A percentile compares a stretch with the other conserved stretches of the same genome.
These are phyloP conservation scores for Noccaea bulbosa DNA, from an alignment of 345 rosid genomes.

Conservation along the genomic window DNA sequence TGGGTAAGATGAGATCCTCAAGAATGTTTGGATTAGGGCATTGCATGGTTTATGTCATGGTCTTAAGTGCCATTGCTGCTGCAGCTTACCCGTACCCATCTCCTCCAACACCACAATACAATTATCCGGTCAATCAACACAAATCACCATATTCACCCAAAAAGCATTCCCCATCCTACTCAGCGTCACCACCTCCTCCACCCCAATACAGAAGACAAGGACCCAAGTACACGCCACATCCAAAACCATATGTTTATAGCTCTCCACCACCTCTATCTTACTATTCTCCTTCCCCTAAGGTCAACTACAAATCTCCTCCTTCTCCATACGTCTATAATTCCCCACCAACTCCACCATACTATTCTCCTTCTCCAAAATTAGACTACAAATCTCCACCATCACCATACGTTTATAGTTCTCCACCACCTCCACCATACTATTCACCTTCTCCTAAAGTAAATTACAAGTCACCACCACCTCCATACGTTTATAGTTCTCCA, in stretches of 20 bases:
- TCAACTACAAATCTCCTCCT: too few species aligned
- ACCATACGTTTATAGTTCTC: too few species aligned
- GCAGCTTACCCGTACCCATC: constrained; percentile 10
- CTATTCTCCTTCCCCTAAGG: too few species aligned
- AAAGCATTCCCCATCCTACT: not conserved
- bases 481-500: too few species aligned
- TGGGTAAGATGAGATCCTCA: constrained; percentile 11
- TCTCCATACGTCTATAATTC: too few species aligned
- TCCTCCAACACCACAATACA: constrained; percentile 10
- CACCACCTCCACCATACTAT: too few species aligned
- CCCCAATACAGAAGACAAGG: constrained; percentile 23
- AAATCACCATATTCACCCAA: not conserved
- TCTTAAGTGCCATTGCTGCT: constrained; percentile 26
- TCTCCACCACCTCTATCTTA: not conserved
- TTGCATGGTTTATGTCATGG: constrained; percentile 8
- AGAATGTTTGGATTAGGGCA: constrained; percentile 18
- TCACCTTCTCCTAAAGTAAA: too few species aligned
- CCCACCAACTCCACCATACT: too few species aligned
- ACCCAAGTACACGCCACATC: constrained; percentile 10
- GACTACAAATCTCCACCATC: too few species aligned
- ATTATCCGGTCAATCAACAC: constrained; percentile 1
- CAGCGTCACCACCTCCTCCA: constrained; percentile 4
- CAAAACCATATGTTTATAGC: not conserved
- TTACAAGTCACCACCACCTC: too few species aligned
- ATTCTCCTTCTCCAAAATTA: too few species aligned